Evolutionary conservation across 495 filamentous ascomycete genomes (phyloP), one percentile per base, ranked within the genome.

Genomic region (Ramalina intermedia): DNA sequence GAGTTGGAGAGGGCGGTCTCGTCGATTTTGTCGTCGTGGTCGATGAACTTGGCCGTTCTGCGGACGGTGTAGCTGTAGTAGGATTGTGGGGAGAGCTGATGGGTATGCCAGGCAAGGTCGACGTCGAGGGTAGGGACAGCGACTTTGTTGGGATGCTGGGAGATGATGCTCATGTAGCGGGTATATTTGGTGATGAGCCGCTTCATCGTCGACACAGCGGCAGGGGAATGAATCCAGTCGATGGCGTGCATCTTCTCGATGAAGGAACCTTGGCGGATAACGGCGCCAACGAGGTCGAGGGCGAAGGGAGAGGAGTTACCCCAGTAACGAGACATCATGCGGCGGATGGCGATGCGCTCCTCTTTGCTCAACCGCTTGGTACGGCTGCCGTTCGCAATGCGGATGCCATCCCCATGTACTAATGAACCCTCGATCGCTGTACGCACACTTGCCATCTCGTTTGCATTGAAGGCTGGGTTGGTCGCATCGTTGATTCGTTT

Each of bases 11-110:
- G 70, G 18, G 65, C 66, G 37, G 58, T 66, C 48, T 84, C 81
- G 16, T 74, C 75, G 29, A 94, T 80, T 60, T 87, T 87, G 70
- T 94, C 88, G 62, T 94, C 83, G 61, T 94, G 88, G 57, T 89
- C 83, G 50, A 91, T 70, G 58, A 88, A 83, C 37, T 71, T 71
- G 16, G 49, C 48, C 6, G 48, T 54, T 18, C 40, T 48, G 1
- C 5, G 1, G 6, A 52, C 37, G 17, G 47, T 76, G 58, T 69
- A 84, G n/a, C 43, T 37, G 56, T 74, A 80, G 63, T 93, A 93
- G 16, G 59, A 48, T 14, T 58, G 56, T 0, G 87, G 84, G 4
- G 68, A 76, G 16, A 93, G 73, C 49, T 76, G 74, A 55, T 77
- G 73, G 1, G 72, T 79, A 50, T 75, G 71, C 87, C 88, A 95